These are phyloP conservation scores for Lycium barbarum DNA, from an alignment of 257 asterid genomes.

Conservation along the genomic window DNA sequence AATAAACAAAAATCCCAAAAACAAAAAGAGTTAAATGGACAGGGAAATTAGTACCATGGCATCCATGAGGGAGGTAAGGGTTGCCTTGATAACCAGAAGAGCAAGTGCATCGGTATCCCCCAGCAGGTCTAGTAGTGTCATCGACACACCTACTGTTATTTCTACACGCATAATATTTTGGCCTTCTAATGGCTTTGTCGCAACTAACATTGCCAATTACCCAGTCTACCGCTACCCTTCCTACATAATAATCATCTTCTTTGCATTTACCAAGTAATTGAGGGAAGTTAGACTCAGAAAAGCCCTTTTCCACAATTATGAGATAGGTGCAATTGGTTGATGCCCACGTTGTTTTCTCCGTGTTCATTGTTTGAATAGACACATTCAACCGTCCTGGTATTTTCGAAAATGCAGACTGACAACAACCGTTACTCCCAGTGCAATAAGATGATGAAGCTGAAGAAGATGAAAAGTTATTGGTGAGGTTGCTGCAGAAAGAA, in stretches of 20 bases:
- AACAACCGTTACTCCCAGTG: constrained; percentile 42
- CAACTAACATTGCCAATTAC: constrained; percentile 40
- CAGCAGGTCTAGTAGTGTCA: not conserved
- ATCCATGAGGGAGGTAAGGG: too few relatives aligned
- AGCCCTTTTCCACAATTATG: constrained; percentile 32
- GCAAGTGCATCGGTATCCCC: too few relatives aligned
- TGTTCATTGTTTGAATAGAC: constrained; percentile 31
- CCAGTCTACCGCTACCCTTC: constrained; percentile 33
- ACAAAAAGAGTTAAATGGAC: too few relatives aligned
- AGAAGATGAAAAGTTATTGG: not conserved
- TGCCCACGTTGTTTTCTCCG: constrained; percentile 27
- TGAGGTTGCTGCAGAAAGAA: constrained; percentile 30
- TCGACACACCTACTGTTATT: constrained; percentile 35
- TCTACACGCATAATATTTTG: constrained; percentile 4
- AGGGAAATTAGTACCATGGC: too few relatives aligned
- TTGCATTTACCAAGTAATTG: not conserved
- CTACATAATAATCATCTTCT: not conserved
- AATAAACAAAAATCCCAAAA: too few relatives aligned
- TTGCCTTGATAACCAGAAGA: too few relatives aligned
- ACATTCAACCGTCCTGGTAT: not conserved
- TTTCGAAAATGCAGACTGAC: constrained; percentile 1
- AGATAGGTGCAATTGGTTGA: constrained; percentile 29
- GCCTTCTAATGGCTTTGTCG: not conserved
- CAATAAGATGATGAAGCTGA: constrained; percentile 14
- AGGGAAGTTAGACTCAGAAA: too few relatives aligned